Evolutionary conservation across 2,329 filamentous ascomycete species (phyloP).

Genomic region (Apiospora kogelbergensis): DNA sequence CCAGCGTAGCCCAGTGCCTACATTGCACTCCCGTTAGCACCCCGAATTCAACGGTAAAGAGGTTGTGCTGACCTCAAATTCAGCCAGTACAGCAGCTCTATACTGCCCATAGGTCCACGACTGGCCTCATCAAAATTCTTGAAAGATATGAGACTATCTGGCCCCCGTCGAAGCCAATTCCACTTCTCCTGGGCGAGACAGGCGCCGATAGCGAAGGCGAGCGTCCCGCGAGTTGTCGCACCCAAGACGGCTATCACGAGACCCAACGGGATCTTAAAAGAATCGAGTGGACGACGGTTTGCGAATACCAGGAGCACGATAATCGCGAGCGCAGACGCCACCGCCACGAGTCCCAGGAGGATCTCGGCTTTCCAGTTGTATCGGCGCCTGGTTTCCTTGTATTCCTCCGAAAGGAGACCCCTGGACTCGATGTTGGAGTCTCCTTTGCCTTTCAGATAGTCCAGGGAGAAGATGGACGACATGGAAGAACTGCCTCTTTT

Average conservation of each 20-base stretch:
- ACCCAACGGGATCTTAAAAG: neutral
- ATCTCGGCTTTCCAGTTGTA: slow-evolving; percentile 8
- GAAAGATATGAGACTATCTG: slow-evolving; percentile 6
- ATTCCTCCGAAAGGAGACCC: neutral
- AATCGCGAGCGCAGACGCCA: neutral
- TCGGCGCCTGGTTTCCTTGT: neutral
- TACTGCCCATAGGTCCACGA: slow-evolving; percentile 10
- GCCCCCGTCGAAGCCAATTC: slow-evolving; percentile 10
- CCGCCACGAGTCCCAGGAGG: neutral
- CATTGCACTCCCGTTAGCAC: neutral
- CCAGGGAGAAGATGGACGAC: neutral
- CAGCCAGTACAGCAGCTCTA: neutral
- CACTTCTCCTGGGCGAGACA: slow-evolving; percentile 12
- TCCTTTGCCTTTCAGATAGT: neutral
- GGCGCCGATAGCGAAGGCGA: slow-evolving; percentile 10
- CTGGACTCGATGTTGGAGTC: neutral
- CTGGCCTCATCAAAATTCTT: slow-evolving; percentile 12
- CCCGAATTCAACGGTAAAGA: neutral
- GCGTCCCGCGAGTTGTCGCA: neutral
- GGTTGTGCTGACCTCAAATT: neutral
- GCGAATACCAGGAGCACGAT: neutral
- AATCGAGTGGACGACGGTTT: neutral
- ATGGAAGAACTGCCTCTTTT: neutral
- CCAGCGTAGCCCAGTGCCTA: slow-evolving; percentile 9
- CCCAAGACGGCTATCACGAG: slow-evolving; percentile 5